Percentiles rank a stretch among this genome's conserved stretches.
Evolutionary conservation across 2,329 filamentous ascomycete species (phyloP).

Genomic region (Metarhizium album): DNA sequence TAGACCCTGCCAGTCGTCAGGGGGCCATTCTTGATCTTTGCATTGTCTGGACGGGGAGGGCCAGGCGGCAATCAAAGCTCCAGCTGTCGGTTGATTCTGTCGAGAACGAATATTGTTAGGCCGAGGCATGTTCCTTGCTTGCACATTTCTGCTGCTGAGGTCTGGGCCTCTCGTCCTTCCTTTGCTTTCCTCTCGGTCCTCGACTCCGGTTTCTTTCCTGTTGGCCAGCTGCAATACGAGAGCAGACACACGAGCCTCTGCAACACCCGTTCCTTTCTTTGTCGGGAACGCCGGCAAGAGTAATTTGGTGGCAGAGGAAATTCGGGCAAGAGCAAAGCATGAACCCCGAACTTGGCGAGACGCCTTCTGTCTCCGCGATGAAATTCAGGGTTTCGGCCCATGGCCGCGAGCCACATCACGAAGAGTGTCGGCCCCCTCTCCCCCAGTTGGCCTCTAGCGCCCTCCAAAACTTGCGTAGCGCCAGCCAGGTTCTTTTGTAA

Average conservation of each 20-base stretch:
- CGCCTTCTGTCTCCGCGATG: neutral
- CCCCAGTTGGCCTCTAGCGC: constrained; percentile 14
- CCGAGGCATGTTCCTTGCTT: neutral
- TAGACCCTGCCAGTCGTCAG: constrained; percentile 2
- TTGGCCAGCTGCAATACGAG: neutral
- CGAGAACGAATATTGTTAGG: neutral
- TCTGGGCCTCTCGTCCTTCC: neutral
- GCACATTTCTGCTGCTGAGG: neutral
- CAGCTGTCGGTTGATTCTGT: neutral
- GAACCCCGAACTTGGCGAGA: neutral
- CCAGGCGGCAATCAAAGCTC: neutral
- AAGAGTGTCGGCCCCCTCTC: constrained; percentile 7
- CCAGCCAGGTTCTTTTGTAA: constrained; percentile 16
- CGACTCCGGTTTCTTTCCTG: no score
- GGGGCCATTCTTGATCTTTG: constrained; percentile 1
- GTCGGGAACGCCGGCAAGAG: neutral
- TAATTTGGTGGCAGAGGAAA: neutral
- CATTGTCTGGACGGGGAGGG: neutral
- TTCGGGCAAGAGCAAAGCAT: neutral
- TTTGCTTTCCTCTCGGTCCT: neutral
- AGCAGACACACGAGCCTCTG: neutral
- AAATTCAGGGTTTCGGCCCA: constrained; percentile 4
- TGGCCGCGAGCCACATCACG: neutral
- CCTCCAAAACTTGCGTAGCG: constrained; percentile 6
- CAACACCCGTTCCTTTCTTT: neutral